Conservation (phyloP, 2,329 filamentous ascomycete species). For the Rasamsonia emersonii region DNA sequence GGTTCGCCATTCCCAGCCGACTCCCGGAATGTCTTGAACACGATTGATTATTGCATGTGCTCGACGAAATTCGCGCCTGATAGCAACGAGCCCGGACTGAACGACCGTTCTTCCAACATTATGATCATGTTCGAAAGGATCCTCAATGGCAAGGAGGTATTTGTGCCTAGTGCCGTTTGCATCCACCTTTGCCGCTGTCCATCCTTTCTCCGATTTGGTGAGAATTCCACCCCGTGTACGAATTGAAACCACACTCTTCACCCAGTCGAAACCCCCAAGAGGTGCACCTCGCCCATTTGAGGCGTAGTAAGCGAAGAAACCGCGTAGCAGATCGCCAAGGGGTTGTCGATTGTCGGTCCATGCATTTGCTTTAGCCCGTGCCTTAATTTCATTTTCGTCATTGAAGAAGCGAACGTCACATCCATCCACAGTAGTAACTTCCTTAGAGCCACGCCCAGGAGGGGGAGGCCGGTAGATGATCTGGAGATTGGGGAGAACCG, state of each 20-base stretch:
- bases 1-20: conserved; percentile 15
- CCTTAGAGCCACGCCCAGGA: conserved; percentile 18
- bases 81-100: conserved; percentile 70
- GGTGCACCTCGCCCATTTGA: conserved; percentile 49
- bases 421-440: conserved; percentile 48
- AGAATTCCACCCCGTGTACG: conserved; percentile 62
- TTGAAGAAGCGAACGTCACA: conserved; percentile 70
- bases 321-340: conserved; percentile 62
- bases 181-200: conserved; percentile 67
- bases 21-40: conserved; percentile 31
- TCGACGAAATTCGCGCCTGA: conserved; percentile 74
- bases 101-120: conserved; percentile 84
- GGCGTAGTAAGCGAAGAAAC: conserved; percentile 84
- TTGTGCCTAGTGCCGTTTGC: conserved; percentile 68
- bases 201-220: conserved; percentile 69
- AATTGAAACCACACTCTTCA: conserved; percentile 67
- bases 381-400: conserved; percentile 60
- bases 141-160: conserved; percentile 83
- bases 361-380: conserved; percentile 48
- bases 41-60: conserved; percentile 63
- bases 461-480: conserved; percentile 35
- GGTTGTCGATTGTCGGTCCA: conserved; percentile 63
- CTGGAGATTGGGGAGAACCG: conserved; percentile 70
- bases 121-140: conserved; percentile 81
- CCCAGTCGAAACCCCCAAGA: conserved; percentile 64